These are phyloP conservation scores for Panicum virgatum DNA, from an alignment of 202 grass and related monocot species.

Conservation along the genomic window DNA sequence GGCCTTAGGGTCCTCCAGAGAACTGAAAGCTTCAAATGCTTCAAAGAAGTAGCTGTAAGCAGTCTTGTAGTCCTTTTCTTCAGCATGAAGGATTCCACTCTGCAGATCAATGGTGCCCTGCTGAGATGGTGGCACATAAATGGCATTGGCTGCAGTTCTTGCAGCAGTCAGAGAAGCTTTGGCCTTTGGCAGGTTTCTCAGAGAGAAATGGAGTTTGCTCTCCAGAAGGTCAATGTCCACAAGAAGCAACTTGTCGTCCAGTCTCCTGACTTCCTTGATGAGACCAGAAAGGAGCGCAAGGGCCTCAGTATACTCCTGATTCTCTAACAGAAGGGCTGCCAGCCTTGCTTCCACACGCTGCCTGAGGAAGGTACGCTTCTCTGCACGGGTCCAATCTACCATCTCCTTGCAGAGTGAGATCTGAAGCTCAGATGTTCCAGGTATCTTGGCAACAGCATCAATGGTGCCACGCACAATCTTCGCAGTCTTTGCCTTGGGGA, in stretches of 20 bases:
- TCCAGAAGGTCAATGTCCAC: conserved; percentile 92
- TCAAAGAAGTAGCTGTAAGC: conserved; percentile 97
- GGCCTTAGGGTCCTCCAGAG: conserved; percentile 72
- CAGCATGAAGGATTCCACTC: conserved; percentile 88
- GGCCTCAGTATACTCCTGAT: conserved; percentile 76
- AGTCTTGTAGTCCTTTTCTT: conserved; percentile 97
- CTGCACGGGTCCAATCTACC: conserved; percentile 79
- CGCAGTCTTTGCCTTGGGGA: conserved; percentile 92
- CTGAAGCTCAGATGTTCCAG: conserved; percentile 77
- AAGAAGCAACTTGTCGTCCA: conserved; percentile 89
- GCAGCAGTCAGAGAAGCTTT: conserved; percentile 92
- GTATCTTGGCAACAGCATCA: conserved; percentile 85
- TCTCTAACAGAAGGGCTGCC: conserved; percentile 76
- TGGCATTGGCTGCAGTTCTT: conserved; percentile 90
- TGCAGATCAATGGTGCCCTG: conserved; percentile 94
- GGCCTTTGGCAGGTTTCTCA: conserved; percentile 87
- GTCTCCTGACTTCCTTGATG: conserved; percentile 89
- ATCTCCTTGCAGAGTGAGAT: conserved; percentile 92
- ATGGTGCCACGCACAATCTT: conserved; percentile 91
- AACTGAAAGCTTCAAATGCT: conserved; percentile 92
- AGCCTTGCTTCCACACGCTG: conserved; percentile 89
- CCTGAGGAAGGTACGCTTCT: conserved; percentile 83
- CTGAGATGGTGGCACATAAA: conserved; percentile 89
- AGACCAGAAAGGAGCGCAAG: conserved; percentile 72
- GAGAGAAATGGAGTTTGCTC: conserved; percentile 93